Base-by-base conservation (phyloP, 768 basidiomycete genomes). In the Suillus fuscotomentosus region DNA sequence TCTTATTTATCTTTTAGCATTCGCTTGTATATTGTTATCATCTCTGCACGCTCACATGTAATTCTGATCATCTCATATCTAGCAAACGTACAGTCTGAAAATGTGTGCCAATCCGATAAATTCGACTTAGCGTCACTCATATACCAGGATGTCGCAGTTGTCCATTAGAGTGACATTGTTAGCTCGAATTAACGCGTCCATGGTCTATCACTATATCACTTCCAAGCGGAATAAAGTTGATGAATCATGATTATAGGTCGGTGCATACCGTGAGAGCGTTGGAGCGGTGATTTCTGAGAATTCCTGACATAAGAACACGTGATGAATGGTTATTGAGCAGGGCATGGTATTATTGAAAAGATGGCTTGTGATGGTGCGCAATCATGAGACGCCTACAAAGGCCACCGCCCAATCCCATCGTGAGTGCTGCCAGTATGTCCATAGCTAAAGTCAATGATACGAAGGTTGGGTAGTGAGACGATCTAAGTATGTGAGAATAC, bases 371-470 rank as follows among this genome's bases (percentile, higher is more conserved):
- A n/a, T 20, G 20, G 14, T 11, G 20, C 20, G 5, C 31, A 20
- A 5, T 15, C 14, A 42, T 51, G 47, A 76, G 27, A 76, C 69
- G 39, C 72, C 76, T 67, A 69, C 70, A 24, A 77, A 38, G 11
- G 76, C 66, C 38, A 77, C 57, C 17, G 61, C 74, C 68, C 70
- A 75, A 57, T 75, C 71, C 74, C 74, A 75, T 39, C 24, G 24
- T 24, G 24, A 24, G 24, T 24, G 24, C 24, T 24, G 24, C 24
- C 24, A 24, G 24, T 24, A 24, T 24, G 24, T 24, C 24, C 24
- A 24, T 24, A 24, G 24, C 24, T 24, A 24, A 24, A 24, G 24
- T 24, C 24, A 2, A 24, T 24, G 24, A 24, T 24, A 24, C 24
- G 2, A 24, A 24, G 24, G 24, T 24, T 24, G 24, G 24, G 24